Conservation (phyloP, 768 basidiomycete species). For the Brasilioporus rufonigricans region DNA sequence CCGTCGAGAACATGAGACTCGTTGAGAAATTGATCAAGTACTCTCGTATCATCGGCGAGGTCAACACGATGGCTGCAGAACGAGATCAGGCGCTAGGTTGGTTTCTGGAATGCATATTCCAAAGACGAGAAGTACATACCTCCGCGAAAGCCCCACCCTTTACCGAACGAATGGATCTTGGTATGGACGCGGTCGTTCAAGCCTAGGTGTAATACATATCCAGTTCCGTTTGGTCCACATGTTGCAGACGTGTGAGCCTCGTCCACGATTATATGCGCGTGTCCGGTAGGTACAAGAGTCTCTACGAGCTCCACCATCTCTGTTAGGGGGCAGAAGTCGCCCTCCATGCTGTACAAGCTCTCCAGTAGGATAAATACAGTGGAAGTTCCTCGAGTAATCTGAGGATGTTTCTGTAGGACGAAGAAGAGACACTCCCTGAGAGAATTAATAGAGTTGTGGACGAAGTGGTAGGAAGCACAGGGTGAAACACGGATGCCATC, state of each 20-base stretch:
- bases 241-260: slow-evolving; percentile 59
- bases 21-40: slow-evolving; percentile 22
- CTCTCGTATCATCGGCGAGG: slow-evolving; percentile 15
- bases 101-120: too few relatives aligned
- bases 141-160: slow-evolving; percentile 30
- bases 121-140: slow-evolving; percentile 7
- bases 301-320: slow-evolving; percentile 42
- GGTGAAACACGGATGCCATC: slow-evolving; percentile 48
- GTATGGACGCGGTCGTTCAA: slow-evolving; percentile 43
- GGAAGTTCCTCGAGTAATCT: slow-evolving; percentile 24
- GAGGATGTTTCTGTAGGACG: slow-evolving; percentile 23
- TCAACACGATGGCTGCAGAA: slow-evolving; percentile 23
- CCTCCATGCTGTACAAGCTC: slow-evolving; percentile 61
- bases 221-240: slow-evolving; percentile 47
- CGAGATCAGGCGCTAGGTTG: too few relatives aligned
- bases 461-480: slow-evolving; percentile 34
- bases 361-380: slow-evolving; percentile 52
- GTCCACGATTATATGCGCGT: slow-evolving; percentile 49
- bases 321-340: slow-evolving; percentile 47
- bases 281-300: slow-evolving; percentile 33
- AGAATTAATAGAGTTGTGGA: slow-evolving; percentile 42
- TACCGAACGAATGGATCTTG: slow-evolving; percentile 51
- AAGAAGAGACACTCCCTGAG: slow-evolving; percentile 30
- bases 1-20: slow-evolving; percentile 21
- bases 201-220: slow-evolving; percentile 39